Percentiles rank a stretch among this genome's conserved stretches.
Conservation (phyloP, 805 yeast species). For the Candida ficus region DNA sequence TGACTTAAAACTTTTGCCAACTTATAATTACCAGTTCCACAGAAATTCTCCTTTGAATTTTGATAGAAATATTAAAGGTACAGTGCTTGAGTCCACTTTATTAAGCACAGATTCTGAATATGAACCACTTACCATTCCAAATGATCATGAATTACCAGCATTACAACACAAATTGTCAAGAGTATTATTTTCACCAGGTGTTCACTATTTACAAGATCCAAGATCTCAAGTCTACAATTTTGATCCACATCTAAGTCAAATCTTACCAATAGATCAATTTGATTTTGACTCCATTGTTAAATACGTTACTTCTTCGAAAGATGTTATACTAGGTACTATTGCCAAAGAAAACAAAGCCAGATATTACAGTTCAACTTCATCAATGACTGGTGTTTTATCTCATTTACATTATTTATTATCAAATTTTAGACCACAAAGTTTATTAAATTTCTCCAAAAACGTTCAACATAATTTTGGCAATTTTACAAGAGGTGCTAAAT, state of each 20-base stretch:
- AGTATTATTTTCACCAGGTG: constrained; percentile 75
- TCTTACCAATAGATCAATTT: constrained; percentile 62
- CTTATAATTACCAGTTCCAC: not conserved
- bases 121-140: not conserved
- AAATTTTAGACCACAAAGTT: constrained; percentile 50
- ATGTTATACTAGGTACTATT: constrained; percentile 42
- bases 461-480: constrained; percentile 33
- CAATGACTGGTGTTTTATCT: constrained; percentile 71
- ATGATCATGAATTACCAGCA: constrained; percentile 33
- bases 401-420: constrained; percentile 73
- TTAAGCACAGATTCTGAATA: not conserved
- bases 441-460: constrained; percentile 37
- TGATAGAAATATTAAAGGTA: not conserved
- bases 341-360: constrained; percentile 31
- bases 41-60: not conserved
- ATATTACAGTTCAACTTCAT: constrained; percentile 79
- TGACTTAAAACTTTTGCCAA: not conserved
- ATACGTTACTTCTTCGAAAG: constrained; percentile 68
- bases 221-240: constrained; percentile 72
- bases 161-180: constrained; percentile 64
- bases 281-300: constrained; percentile 51
- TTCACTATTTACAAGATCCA: constrained; percentile 74
- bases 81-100: not conserved
- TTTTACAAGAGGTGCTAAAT: constrained; percentile 40
- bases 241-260: constrained; percentile 49